Evolutionary conservation across 768 basidiomycete genomes (phyloP).

Genomic region (Cystobasidium ongulense): DNA sequence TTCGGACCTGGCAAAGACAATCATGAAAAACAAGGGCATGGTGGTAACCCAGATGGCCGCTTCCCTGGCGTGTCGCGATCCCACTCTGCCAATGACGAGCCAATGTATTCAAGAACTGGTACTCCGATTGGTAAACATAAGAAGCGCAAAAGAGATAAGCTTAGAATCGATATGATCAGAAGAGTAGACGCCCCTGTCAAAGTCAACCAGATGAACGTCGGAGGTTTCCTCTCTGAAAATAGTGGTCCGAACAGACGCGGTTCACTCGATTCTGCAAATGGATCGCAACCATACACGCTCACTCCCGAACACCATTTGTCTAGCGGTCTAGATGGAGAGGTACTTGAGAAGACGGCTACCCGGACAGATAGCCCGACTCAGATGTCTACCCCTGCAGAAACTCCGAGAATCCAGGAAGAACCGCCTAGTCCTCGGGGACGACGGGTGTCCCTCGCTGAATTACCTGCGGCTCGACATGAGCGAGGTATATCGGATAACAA

Average conservation of each 20-base stretch:
- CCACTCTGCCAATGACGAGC: background rate
- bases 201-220: constrained; percentile 39
- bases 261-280: constrained; percentile 1
- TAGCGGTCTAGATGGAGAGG: background rate
- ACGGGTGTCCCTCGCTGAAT: background rate
- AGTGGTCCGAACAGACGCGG: background rate
- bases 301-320: background rate
- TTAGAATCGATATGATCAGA: constrained; percentile 69
- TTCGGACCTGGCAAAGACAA: background rate
- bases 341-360: background rate
- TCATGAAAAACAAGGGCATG: background rate
- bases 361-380: constrained; percentile 19
- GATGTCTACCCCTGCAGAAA: background rate
- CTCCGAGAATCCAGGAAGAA: background rate
- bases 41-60: background rate
- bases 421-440: background rate
- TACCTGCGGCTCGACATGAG: background rate
- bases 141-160: constrained; percentile 39
- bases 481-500: background rate
- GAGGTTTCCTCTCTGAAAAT: constrained; percentile 33
- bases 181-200: constrained; percentile 45
- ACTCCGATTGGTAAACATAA: background rate
- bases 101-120: background rate
- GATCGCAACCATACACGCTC: background rate
- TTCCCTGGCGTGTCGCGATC: background rate